phyloP scores from a whole-genome alignment of 306 rosid genomes.

The Castanea mollissima region DNA sequence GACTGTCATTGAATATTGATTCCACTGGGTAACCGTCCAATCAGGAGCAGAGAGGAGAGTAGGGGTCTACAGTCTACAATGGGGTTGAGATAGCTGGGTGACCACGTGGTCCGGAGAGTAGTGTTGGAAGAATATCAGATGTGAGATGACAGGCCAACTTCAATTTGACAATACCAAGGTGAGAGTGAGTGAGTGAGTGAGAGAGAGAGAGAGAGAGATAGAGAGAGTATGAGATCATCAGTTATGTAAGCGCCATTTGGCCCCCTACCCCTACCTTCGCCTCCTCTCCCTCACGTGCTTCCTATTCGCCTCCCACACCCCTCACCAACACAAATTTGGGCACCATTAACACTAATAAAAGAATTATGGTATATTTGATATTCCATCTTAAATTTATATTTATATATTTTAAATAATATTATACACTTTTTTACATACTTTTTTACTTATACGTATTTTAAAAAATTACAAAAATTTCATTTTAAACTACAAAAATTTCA shows the following conservation, averaged over 20 bases:
- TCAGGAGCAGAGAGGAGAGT: slow-evolving; percentile 1
- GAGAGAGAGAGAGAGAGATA: no score
- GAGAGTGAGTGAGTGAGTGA: no score
- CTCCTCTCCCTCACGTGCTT: background rate
- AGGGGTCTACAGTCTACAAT: background rate
- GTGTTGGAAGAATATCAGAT: slow-evolving; percentile 20
- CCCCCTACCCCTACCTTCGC: background rate
- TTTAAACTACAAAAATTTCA: no score
- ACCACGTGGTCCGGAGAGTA: slow-evolving; percentile 32
- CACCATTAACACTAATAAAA: no score
- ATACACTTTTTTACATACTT: no score
- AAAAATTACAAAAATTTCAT: no score
- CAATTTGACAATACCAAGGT: background rate
- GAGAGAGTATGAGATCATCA: background rate
- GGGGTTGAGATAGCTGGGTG: slow-evolving; percentile 16
- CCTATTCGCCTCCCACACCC: no score
- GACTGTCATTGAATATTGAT: background rate
- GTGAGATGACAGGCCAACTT: slow-evolving; percentile 8
- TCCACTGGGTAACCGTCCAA: slow-evolving; percentile 30
- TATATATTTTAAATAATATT: no score
- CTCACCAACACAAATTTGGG: no score
- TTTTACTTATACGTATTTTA: no score
- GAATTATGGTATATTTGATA: no score
- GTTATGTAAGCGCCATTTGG: slow-evolving; percentile 7
- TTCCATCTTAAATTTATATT: no score